Conservation (phyloP, 1,284 basidiomycete species). For the Ganoderma leucocontextum region DNA sequence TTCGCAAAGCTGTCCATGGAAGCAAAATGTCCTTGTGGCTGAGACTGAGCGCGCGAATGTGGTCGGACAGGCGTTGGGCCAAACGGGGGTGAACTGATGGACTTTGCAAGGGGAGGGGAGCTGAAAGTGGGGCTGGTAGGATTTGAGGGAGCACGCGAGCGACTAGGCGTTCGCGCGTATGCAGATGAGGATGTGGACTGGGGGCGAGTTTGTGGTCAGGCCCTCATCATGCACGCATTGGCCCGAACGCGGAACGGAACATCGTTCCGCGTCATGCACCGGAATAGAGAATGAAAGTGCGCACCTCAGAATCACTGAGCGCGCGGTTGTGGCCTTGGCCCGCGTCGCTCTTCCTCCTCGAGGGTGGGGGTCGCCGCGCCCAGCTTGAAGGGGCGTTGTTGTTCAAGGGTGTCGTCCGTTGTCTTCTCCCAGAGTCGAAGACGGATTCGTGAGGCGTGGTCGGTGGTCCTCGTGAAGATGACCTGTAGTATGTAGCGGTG, state of each 20-base stretch:
- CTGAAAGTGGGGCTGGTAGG: slow-evolving; percentile 61
- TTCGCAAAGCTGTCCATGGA: slow-evolving; percentile 41
- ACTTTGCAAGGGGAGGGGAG: slow-evolving; percentile 42
- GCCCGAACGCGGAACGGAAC: background rate
- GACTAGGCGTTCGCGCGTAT: slow-evolving; percentile 52
- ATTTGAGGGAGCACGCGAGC: slow-evolving; percentile 71
- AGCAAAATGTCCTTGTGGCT: slow-evolving; percentile 45
- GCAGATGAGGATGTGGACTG: slow-evolving; percentile 36
- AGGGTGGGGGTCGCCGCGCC: slow-evolving; percentile 68
- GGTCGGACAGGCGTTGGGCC: slow-evolving; percentile 57
- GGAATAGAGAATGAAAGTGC: slow-evolving; percentile 30
- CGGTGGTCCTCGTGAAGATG: slow-evolving; percentile 47
- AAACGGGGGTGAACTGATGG: slow-evolving; percentile 52
- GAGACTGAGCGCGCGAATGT: slow-evolving; percentile 66
- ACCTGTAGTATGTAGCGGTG: slow-evolving; percentile 50
- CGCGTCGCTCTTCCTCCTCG: slow-evolving; percentile 72
- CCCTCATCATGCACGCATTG: background rate
- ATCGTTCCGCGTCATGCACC: background rate
- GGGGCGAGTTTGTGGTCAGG: background rate
- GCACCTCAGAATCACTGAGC: slow-evolving; percentile 74
- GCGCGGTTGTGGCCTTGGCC: slow-evolving; percentile 58
- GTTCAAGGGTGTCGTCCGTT: slow-evolving; percentile 68
- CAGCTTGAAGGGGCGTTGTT: slow-evolving; percentile 76
- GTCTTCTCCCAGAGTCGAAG: slow-evolving; percentile 70
- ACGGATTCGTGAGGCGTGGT: slow-evolving; percentile 62